Conservation (phyloP, 192 early-diverging fungal species). For the Geosiphon pyriformis region DNA sequence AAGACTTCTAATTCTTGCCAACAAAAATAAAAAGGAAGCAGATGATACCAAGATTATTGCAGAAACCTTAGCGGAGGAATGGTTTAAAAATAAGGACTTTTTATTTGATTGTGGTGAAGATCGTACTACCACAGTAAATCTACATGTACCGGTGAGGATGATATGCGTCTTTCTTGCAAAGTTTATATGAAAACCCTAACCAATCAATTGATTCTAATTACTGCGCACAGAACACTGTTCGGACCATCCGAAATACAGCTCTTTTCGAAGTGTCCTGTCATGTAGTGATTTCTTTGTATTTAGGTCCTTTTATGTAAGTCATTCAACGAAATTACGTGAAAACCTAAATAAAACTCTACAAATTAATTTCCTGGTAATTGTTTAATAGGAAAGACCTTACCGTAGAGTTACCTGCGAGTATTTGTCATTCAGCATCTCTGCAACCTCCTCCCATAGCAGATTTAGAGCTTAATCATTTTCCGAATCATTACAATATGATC, state of each 20-base stretch:
- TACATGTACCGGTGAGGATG: constrained; percentile 49
- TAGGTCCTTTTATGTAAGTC: constrained; percentile 38
- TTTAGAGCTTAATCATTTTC: constrained; percentile 31
- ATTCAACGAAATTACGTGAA: neutral
- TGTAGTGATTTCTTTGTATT: constrained; percentile 37
- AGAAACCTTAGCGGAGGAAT: constrained; percentile 38
- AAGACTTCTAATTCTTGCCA: constrained; percentile 44
- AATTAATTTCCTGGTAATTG: neutral
- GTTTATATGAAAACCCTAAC: too few relatives aligned
- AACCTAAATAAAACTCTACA: neutral
- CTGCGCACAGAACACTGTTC: constrained; percentile 31
- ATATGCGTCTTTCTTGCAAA: too few relatives aligned
- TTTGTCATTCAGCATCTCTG: constrained; percentile 52
- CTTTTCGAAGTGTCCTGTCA: constrained; percentile 51
- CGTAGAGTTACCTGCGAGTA: constrained; percentile 49
- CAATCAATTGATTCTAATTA: too few relatives aligned
- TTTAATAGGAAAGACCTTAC: constrained; percentile 44
- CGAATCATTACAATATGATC: constrained; percentile 39
- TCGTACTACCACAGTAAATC: constrained; percentile 42
- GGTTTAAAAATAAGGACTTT: constrained; percentile 53
- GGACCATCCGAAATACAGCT: constrained; percentile 50
- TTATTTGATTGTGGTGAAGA: constrained; percentile 56
- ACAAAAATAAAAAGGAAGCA: constrained; percentile 37
- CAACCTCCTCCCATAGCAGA: constrained; percentile 39
- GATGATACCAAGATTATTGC: constrained; percentile 42